These are phyloP conservation scores for Rhodomyrtus psidioides DNA, from an alignment of 441 rosid species.

Conservation along the genomic window DNA sequence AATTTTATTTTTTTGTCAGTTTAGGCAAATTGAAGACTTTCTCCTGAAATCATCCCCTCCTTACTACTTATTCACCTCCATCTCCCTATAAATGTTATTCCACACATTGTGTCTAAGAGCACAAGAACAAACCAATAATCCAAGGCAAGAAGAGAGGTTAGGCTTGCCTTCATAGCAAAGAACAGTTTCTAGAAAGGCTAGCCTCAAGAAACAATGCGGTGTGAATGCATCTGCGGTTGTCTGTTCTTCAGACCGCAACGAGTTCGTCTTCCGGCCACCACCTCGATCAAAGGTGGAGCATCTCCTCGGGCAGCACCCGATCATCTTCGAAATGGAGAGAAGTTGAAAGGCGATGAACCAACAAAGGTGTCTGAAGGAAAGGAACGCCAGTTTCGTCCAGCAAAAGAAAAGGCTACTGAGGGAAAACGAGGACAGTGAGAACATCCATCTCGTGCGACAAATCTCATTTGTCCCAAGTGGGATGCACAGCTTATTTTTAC, in stretches of 20 bases:
- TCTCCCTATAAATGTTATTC: neutral
- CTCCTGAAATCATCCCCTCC: neutral
- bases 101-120: neutral
- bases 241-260: conserved; percentile 16
- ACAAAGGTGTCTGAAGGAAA: conserved; percentile 26
- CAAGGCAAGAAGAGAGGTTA: conserved; percentile 20
- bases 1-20: neutral
- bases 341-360: conserved; percentile 25
- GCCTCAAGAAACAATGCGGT: conserved; percentile 25
- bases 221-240: conserved; percentile 21
- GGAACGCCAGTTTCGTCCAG: conserved; percentile 20
- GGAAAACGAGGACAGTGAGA: conserved; percentile 19
- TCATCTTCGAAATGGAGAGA: conserved; percentile 20
- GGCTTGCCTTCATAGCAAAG: conserved; percentile 4
- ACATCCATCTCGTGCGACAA: conserved; percentile 14
- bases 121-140: neutral
- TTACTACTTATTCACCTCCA: neutral
- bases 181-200: conserved; percentile 10
- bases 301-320: conserved; percentile 5
- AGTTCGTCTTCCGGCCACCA: conserved; percentile 24
- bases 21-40: neutral
- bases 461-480: neutral
- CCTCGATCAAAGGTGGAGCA: neutral
- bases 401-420: conserved; percentile 1
- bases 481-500: conserved; percentile 5